phyloP scores from a whole-genome alignment of 192 early-diverging fungal species.

The Entomortierella chlamydospora region DNA sequence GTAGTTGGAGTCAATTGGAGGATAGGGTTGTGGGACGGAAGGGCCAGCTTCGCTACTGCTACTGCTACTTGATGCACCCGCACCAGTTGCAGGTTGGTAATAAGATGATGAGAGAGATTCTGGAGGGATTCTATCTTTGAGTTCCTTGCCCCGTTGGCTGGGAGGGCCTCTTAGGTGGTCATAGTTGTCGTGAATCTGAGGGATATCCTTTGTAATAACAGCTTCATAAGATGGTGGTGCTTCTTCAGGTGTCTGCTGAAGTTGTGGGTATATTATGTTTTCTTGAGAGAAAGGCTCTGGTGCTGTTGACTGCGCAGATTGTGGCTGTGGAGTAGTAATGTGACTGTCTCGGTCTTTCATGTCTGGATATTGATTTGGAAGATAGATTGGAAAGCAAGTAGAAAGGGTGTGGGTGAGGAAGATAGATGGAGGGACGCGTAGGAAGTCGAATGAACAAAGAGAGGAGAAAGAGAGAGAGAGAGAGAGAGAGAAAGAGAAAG shows the following conservation, averaged over 20 bases:
- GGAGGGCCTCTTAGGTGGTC: slow-evolving; percentile 35
- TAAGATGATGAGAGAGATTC: slow-evolving; percentile 21
- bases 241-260: slow-evolving; percentile 8
- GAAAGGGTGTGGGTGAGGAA: too few species aligned
- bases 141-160: slow-evolving; percentile 18
- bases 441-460: too few species aligned
- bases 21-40: neutral
- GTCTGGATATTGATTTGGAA: too few species aligned
- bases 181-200: slow-evolving; percentile 43
- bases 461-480: too few species aligned
- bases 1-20: slow-evolving; percentile 2
- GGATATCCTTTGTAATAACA: slow-evolving; percentile 27
- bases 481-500: too few species aligned
- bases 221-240: slow-evolving; percentile 45
- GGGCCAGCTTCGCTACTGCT: neutral
- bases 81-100: too few species aligned
- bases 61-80: neutral
- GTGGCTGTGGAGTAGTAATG: too few species aligned
- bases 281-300: neutral
- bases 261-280: too few species aligned
- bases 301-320: too few species aligned
- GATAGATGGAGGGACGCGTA: too few species aligned
- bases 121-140: slow-evolving; percentile 30
- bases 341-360: too few species aligned
- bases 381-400: too few species aligned